Evolutionary conservation across 2,329 filamentous ascomycete genomes (phyloP).

Genomic region (Chaetomiaceae sp.): DNA sequence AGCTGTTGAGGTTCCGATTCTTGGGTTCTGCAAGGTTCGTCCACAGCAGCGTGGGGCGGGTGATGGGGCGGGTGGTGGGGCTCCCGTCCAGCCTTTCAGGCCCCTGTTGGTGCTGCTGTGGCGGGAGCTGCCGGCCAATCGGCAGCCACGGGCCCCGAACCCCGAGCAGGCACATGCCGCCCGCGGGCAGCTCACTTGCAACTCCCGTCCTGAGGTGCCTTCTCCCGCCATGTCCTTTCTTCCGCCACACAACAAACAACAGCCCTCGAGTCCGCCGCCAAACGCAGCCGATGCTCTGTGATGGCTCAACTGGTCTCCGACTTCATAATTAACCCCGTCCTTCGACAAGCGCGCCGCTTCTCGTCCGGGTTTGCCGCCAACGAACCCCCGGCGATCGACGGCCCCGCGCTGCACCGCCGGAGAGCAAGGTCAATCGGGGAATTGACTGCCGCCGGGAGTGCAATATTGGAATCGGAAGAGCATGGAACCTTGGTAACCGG

Average conservation of each 20-base stretch:
- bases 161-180: background rate
- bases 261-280: background rate
- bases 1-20: no score
- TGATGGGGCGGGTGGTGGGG: no score
- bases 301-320: slow-evolving; percentile 63
- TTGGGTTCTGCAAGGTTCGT: no score
- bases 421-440: slow-evolving; percentile 17
- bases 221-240: background rate
- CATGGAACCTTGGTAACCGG: background rate
- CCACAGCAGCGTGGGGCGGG: no score
- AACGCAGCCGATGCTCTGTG: slow-evolving; percentile 17
- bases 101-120: no score
- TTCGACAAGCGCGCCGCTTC: slow-evolving; percentile 62
- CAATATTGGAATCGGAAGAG: slow-evolving; percentile 25
- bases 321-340: slow-evolving; percentile 61
- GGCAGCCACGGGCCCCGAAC: no score
- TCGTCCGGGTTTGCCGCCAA: slow-evolving; percentile 40
- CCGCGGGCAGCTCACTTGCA: background rate
- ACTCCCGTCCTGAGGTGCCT: background rate
- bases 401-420: slow-evolving; percentile 19
- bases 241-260: background rate
- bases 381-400: slow-evolving; percentile 31
- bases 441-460: slow-evolving; percentile 22
- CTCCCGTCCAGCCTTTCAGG: no score
- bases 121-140: no score